A percentile compares a stretch with the other conserved stretches of the same genome.
Conservation (phyloP, 2,329 filamentous ascomycete genomes). For the Neodidymelliopsis sp. region DNA sequence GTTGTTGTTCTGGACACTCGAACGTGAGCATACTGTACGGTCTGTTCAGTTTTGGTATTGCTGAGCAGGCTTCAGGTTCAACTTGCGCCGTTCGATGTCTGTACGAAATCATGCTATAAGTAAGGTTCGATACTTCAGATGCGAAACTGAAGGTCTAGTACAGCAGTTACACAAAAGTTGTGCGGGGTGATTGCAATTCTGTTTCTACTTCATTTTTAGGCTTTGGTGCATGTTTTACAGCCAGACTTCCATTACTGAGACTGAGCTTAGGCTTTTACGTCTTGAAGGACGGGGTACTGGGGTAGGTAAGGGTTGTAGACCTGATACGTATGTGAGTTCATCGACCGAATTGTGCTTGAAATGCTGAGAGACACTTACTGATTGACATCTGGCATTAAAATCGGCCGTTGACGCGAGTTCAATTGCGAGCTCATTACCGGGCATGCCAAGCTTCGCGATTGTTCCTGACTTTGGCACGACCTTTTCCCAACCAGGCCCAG, state of each 20-base stretch:
- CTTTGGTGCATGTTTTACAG: too few relatives aligned
- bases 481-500: conserved; percentile 53
- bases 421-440: conserved; percentile 45
- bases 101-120: too few relatives aligned
- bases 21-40: conserved; percentile 31
- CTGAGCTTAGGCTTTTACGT: conserved; percentile 4
- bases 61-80: too few relatives aligned
- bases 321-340: not conserved
- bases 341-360: too few relatives aligned
- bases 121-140: too few relatives aligned
- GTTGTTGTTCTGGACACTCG: conserved; percentile 18
- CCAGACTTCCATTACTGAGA: not conserved
- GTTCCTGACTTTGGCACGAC: conserved; percentile 39
- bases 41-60: too few relatives aligned
- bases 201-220: too few relatives aligned
- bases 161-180: too few relatives aligned
- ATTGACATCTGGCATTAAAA: conserved; percentile 46
- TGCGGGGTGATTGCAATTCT: too few relatives aligned
- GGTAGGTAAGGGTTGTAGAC: conserved; percentile 33
- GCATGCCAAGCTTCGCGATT: conserved; percentile 45
- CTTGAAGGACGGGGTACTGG: conserved; percentile 32
- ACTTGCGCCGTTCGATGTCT: too few relatives aligned
- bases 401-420: conserved; percentile 41
- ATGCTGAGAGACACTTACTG: conserved; percentile 20
- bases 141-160: too few relatives aligned